Evolutionary conservation across 2,329 filamentous ascomycete species (phyloP), one percentile per base, ranked within the genome.

Genomic region (Nemania serpens): DNA sequence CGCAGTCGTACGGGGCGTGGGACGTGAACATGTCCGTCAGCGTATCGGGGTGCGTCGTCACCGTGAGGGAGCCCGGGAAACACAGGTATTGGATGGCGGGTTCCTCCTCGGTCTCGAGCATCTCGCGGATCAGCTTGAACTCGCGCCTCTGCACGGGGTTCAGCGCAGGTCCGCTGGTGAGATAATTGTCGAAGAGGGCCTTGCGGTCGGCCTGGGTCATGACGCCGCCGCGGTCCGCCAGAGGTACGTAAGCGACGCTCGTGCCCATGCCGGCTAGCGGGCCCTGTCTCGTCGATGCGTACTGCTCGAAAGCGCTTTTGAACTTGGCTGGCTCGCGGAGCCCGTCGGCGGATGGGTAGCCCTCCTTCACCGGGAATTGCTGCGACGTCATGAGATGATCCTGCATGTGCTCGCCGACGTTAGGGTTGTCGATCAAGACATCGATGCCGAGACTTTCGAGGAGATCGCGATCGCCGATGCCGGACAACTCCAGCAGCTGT

Each of bases 321-420:
- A 78, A 57, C 1, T 72, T 66, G 11, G 64, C 66, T 1, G 75
- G 70, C 9, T 79, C 72, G 20, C 73, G 73, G 13, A 79, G 64
- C 18, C 72, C 60, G 55, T 79, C 75, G 34, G 66, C 69, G 0
- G 76, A 75, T 11, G 76, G 75, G 29, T 77, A 69, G 12, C 73
- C 72, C 13, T 77, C 73, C 52, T 74, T 75, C 42, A 79, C 76
- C 41, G 80, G 77, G 68, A 81, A 78, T 69, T 61, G 52, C 54
- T 75, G 70, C 18, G 68, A 70, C 12, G 71, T 73, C 47, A 75
- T 73, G 33, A 73, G 68, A 55, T 82, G 79, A 62, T 82, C 79
- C 61, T 81, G 79, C 59, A 81, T 73, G 58, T 80, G 75, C 58
- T 77, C 74, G 20, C 81, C 80, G 2, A 83, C 79, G 53, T 76